Conservation (phyloP, 2,329 filamentous ascomycete genomes). For the Laburnicola sp. region DNA sequence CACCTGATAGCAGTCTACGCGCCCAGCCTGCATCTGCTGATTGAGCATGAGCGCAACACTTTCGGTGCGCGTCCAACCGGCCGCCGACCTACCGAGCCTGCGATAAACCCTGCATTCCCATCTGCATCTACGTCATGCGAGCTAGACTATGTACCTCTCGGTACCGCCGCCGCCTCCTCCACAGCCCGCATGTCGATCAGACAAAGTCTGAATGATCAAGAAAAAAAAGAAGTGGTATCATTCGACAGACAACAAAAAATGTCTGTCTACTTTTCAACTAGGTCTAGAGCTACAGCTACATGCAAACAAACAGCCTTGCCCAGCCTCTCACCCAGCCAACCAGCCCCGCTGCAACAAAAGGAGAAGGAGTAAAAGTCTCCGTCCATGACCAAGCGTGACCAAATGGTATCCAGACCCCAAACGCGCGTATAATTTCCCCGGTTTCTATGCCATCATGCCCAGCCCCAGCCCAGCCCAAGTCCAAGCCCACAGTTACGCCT, state of each 20-base stretch:
- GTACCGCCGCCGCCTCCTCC: no score
- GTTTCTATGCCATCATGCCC: neutral
- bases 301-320: neutral
- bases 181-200: neutral
- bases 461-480: no score
- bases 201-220: neutral
- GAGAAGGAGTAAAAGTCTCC: neutral
- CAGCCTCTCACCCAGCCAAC: conserved; percentile 1
- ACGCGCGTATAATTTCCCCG: neutral
- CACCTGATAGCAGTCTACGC: conserved; percentile 3
- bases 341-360: neutral
- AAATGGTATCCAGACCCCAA: conserved; percentile 1
- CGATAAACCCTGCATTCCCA: no score
- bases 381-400: neutral
- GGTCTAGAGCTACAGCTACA: neutral
- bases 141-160: no score
- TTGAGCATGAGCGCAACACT: neutral
- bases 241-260: neutral
- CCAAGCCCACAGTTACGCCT: conserved; percentile 1
- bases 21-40: neutral
- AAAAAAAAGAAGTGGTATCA: neutral
- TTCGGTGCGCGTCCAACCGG: neutral
- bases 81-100: conserved; percentile 4
- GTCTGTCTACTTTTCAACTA: no score
- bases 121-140: neutral